Evolutionary conservation across 208 protist genomes (phyloP).

Genomic region (Trypanosoma cruzi): DNA sequence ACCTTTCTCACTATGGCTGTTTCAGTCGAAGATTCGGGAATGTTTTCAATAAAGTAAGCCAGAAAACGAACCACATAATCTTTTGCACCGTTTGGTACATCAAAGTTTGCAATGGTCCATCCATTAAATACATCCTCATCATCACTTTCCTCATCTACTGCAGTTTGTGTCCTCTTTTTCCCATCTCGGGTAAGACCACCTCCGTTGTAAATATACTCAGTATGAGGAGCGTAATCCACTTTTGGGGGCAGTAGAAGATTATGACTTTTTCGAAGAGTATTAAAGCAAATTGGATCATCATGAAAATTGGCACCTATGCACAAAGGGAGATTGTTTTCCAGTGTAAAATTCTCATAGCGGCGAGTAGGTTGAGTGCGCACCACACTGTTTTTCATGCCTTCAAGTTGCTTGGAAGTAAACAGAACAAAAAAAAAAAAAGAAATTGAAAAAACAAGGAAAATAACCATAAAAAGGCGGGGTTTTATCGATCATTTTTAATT

Average conservation of each 20-base stretch:
- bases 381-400: slow-evolving; percentile 81
- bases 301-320: slow-evolving; percentile 89
- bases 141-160: slow-evolving; percentile 24
- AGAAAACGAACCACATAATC: slow-evolving; percentile 80
- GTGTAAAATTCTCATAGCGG: slow-evolving; percentile 56
- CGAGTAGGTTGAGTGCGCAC: slow-evolving; percentile 66
- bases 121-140: slow-evolving; percentile 57
- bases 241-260: slow-evolving; percentile 58
- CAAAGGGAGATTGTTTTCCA: slow-evolving; percentile 76
- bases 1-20: slow-evolving; percentile 70
- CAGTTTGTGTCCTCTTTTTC: slow-evolving; percentile 1
- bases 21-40: slow-evolving; percentile 59
- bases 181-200: slow-evolving; percentile 14
- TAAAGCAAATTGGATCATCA: slow-evolving; percentile 87
- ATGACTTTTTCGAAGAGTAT: slow-evolving; percentile 82
- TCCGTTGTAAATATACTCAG: slow-evolving; percentile 78
- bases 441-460: slow-evolving; percentile 14
- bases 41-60: slow-evolving; percentile 76
- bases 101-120: slow-evolving; percentile 70
- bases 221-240: slow-evolving; percentile 73
- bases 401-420: slow-evolving; percentile 8
- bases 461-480: slow-evolving; percentile 6
- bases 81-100: slow-evolving; percentile 54
- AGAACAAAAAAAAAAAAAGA: slow-evolving; percentile 26
- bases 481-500: slow-evolving; percentile 18